A percentile compares a stretch with the other conserved stretches of the same genome.
These are phyloP conservation scores for Leucoagaricus sp. DNA, from an alignment of 1,284 basidiomycete genomes.

Conservation along the genomic window DNA sequence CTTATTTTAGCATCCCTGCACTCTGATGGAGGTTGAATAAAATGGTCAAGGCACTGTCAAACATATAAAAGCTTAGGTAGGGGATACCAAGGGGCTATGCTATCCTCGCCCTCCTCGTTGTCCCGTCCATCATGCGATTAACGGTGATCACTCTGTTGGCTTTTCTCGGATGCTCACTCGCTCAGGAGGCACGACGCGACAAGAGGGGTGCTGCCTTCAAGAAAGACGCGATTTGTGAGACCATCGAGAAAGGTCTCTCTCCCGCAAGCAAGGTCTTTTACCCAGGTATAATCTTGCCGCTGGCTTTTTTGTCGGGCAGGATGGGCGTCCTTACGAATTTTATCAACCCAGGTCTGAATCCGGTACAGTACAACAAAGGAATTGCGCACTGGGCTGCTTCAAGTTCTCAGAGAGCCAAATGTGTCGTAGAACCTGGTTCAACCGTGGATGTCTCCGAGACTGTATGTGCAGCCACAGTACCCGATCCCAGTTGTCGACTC, in stretches of 20 bases:
- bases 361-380: slow-evolving; percentile 35
- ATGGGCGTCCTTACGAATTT: not conserved
- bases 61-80: not conserved
- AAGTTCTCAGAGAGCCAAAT: slow-evolving; percentile 41
- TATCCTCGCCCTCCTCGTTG: not conserved
- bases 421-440: slow-evolving; percentile 54
- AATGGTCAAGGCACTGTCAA: not conserved
- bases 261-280: slow-evolving; percentile 35
- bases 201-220: not conserved
- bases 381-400: slow-evolving; percentile 48
- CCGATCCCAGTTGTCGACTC: not conserved
- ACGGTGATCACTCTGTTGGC: not conserved
- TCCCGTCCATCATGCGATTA: not conserved
- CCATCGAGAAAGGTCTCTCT: slow-evolving; percentile 31
- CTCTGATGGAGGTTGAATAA: too few species aligned
- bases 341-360: not conserved
- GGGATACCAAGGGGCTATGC: not conserved
- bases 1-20: not conserved
- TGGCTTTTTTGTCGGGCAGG: not conserved
- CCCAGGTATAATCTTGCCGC: slow-evolving; percentile 23
- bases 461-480: slow-evolving; percentile 36
- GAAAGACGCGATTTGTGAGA: slow-evolving; percentile 26
- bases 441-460: slow-evolving; percentile 46
- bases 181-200: not conserved
- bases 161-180: not conserved